Conservation (phyloP, 345 rosid genomes). For the Lagerstroemia speciosa region DNA sequence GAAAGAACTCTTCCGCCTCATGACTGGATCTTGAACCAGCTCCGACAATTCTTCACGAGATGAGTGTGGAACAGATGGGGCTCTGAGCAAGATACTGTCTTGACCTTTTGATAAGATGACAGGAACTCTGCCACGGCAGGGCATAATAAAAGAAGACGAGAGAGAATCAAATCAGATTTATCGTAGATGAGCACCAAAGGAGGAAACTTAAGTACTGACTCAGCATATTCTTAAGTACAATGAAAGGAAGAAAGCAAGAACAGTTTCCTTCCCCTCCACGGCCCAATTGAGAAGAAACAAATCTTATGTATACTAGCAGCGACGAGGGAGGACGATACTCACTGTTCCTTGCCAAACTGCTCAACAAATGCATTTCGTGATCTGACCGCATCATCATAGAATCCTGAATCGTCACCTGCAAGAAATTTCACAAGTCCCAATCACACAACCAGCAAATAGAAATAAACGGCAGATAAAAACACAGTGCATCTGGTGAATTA, state of each 20-base stretch:
- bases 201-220: background rate
- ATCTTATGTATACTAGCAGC: background rate
- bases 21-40: constrained; percentile 23
- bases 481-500: constrained; percentile 13
- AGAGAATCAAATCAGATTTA: background rate
- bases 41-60: constrained; percentile 42
- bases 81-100: constrained; percentile 28
- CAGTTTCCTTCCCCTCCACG: background rate
- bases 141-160: background rate
- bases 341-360: constrained; percentile 30
- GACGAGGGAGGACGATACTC: constrained; percentile 11
- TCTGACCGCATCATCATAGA: constrained; percentile 23
- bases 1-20: constrained; percentile 26
- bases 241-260: background rate
- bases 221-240: background rate
- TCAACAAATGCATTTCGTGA: constrained; percentile 24
- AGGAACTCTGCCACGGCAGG: constrained; percentile 18
- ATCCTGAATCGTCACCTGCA: constrained; percentile 26
- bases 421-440: background rate
- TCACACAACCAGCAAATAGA: too few species aligned
- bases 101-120: constrained; percentile 32
- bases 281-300: background rate
- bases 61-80: constrained; percentile 31
- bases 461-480: background rate
- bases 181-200: background rate